Evolutionary conservation across 2,329 filamentous ascomycete species (phyloP), one percentile per base, ranked within the genome.

Genomic region (Fusarium papillatum): DNA sequence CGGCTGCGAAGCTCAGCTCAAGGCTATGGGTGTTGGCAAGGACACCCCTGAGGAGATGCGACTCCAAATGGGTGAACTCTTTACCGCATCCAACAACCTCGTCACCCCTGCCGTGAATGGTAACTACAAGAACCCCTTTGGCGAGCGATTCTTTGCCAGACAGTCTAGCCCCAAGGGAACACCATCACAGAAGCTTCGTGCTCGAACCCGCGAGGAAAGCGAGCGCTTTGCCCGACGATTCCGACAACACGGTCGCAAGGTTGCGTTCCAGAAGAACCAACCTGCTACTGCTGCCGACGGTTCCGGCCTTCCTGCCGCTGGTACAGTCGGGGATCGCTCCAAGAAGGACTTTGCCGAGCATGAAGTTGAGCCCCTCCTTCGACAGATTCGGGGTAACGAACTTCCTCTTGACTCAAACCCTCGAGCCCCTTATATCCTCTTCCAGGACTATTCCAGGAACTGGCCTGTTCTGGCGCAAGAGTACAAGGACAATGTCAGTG

Each of bases 91-190:
- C 38, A 88, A 88, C 81, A 88, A 89, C 65, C 84, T 89, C n/a
- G 87, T 89, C 43, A 88, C 87, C 1, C 88, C 88, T 5, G 87
- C 88, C 46, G 86, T 89, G 31, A 87, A 89, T 65, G 88, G 88
- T 62, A 88, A 88, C 81, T 89, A 89, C 85, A 89, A 89, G 83
- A 89, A 89, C 70, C 88, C 88, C 0, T 87, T 88, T 19, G 86
- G 86, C 68, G 87, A 88, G 76, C 84, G 83, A 65, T 89, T 89
- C 82, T 89, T 89, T 78, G 84, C 87, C 9, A 83, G 87, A 11
- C 87, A 87, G 14, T 87, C 87, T 4, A 86, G 84, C 53, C 86
- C 87, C 16, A 86, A 86, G 69, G 88, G 87, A 29, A 89, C 88
- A 1, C 88, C 88, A 1, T 85, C 87, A 0, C 87, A 89, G 68